Evolutionary conservation across 768 basidiomycete species (phyloP).

Genomic region (Cystobasidium onofrii): DNA sequence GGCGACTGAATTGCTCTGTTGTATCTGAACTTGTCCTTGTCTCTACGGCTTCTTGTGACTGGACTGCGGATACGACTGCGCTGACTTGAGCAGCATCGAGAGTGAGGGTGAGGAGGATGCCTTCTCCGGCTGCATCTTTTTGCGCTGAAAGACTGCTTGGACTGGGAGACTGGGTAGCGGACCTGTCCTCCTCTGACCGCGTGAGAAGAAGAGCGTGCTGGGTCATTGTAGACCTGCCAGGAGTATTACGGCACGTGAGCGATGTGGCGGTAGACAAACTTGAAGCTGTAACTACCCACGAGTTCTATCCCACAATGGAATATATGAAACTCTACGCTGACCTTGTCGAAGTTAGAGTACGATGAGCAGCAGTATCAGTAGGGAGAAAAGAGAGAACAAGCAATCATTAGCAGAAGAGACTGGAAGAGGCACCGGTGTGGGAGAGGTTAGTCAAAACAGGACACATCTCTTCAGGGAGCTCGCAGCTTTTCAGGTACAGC

Average conservation of each 20-base stretch:
- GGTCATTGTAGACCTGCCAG: not conserved
- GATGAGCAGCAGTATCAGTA: too few relatives aligned
- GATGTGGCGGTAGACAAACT: too few relatives aligned
- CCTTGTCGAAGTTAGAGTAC: too few relatives aligned
- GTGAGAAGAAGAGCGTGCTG: slow-evolving; percentile 7
- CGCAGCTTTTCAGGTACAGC: not conserved
- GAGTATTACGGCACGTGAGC: not conserved
- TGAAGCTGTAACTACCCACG: too few relatives aligned
- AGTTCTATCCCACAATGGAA: too few relatives aligned
- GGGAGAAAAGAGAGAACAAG: too few relatives aligned
- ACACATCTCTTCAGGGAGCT: not conserved
- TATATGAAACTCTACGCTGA: too few relatives aligned
- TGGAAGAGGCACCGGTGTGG: too few relatives aligned
- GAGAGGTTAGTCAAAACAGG: too few relatives aligned
- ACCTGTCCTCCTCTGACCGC: not conserved
- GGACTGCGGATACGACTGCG: not conserved
- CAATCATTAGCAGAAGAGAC: too few relatives aligned
- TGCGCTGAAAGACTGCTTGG: not conserved
- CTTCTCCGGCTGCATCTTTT: not conserved
- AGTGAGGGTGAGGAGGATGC: not conserved
- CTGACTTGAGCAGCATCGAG: slow-evolving; percentile 4
- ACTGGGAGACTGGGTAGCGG: not conserved
- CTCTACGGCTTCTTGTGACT: not conserved
- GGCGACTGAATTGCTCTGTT: not conserved
- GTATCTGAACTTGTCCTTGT: not conserved